Evolutionary conservation across 2,329 filamentous ascomycete species (phyloP).

Genomic region (Trichoderma semiorbis): DNA sequence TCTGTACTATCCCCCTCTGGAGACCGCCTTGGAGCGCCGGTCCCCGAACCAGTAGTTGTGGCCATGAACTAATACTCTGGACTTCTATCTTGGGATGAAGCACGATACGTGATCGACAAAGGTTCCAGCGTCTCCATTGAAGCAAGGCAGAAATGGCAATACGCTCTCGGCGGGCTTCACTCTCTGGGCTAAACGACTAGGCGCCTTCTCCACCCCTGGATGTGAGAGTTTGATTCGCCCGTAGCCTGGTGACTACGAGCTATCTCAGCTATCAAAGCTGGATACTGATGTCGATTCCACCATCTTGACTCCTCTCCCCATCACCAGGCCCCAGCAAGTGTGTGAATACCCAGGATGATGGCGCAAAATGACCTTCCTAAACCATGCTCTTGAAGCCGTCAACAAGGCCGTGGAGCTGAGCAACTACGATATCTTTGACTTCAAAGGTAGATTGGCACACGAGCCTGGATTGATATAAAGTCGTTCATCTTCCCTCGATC

Average conservation of each 20-base stretch:
- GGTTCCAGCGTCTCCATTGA: slow-evolving; percentile 7
- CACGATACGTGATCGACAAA: slow-evolving; percentile 16
- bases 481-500: not conserved
- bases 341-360: slow-evolving; percentile 4
- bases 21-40: not conserved
- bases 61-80: slow-evolving; percentile 5
- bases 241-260: not conserved
- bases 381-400: slow-evolving; percentile 8
- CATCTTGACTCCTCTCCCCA: slow-evolving; percentile 9
- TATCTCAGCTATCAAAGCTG: not conserved
- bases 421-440: not conserved
- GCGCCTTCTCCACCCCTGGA: not conserved
- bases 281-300: not conserved
- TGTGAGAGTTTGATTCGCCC: not conserved
- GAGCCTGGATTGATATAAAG: slow-evolving; percentile 15
- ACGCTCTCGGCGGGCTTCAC: slow-evolving; percentile 1
- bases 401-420: not conserved
- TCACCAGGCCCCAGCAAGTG: not conserved
- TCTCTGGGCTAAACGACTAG: not conserved
- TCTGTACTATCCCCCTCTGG: not conserved
- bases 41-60: not conserved
- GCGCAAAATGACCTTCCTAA: slow-evolving; percentile 17
- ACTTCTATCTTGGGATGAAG: slow-evolving; percentile 15
- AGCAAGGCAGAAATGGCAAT: slow-evolving; percentile 10
- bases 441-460: not conserved